Base-by-base conservation (phyloP, 495 filamentous ascomycete genomes). In the Hypoxylon intermedium region DNA sequence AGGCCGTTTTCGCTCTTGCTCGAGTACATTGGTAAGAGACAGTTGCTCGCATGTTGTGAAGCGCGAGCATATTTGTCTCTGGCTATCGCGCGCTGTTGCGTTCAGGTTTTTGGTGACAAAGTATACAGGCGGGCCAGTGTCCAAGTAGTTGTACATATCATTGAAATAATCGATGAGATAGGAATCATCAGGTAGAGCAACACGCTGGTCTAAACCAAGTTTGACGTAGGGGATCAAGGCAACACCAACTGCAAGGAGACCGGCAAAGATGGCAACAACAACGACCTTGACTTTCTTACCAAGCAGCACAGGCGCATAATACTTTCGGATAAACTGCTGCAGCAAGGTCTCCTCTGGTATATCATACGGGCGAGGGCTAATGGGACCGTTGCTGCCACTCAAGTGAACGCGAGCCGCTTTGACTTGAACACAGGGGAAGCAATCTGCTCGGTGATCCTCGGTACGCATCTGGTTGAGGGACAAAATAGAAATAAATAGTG, bases 141-240 rank as follows among this genome's bases (percentile, higher is more conserved):
- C 89, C 68, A 98, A 90, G 71, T 98, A 98, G 42, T 84, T 85
- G 70, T 96, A 92, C 20, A 98, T 82, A 66, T 98, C 94, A 69
- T 98, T 89, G 78, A 98, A 98, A 67, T 93, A 98, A 1, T 86
- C 80, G 55, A 98, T 95, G 16, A 98, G 76, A 67, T 98, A 98
- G 0, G 92, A 97, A 66, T 89, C 93, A 47, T 86, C 90, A 0
- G 94, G 94, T 56, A 98, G 87, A 15, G 94, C 94, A 46, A 96
- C 93, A 18, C 94, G 85, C 72, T 98, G 94, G 63, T 98, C 94
- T 52, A 98, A 75, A 1, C 94, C 94, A 34, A 98, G 87, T 49
- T 91, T 72, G 9, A 98, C 84, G 61, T 89, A 82, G 0, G 94
- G 94, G 20, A 98, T 82, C 38, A 98, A 74, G 7, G 92, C 90